phyloP scores from a whole-genome alignment of 2,329 filamentous ascomycete genomes.

The Sordariomycetes sp. region DNA sequence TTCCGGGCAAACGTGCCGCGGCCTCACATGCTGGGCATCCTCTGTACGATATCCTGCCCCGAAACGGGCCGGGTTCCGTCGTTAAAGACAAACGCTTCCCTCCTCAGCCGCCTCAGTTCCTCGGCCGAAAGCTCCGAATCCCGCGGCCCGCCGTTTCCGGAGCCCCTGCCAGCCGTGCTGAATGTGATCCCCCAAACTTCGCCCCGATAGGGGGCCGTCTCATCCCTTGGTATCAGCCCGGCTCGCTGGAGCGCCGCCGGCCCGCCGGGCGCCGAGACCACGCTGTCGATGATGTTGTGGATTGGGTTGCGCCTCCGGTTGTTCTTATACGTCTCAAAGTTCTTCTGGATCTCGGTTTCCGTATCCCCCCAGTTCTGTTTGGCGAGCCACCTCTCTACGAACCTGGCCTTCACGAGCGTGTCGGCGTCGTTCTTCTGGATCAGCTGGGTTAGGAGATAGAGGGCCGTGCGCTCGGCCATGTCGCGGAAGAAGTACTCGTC shows the following conservation, averaged over 20 bases:
- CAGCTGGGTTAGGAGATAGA: slow-evolving; percentile 47
- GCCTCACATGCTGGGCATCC: not conserved
- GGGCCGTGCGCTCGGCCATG: slow-evolving; percentile 47
- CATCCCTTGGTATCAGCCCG: slow-evolving; percentile 29
- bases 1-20: not conserved
- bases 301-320: slow-evolving; percentile 30
- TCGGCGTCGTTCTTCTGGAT: slow-evolving; percentile 47
- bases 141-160: slow-evolving; percentile 8
- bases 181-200: slow-evolving; percentile 12
- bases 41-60: slow-evolving; percentile 68
- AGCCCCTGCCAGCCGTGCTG: not conserved
- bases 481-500: slow-evolving; percentile 55
- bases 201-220: slow-evolving; percentile 11
- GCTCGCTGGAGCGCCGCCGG: slow-evolving; percentile 37
- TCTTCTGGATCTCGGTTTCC: slow-evolving; percentile 38
- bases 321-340: slow-evolving; percentile 42
- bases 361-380: slow-evolving; percentile 58
- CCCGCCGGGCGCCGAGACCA: slow-evolving; percentile 39
- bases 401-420: slow-evolving; percentile 48
- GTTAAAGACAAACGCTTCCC: slow-evolving; percentile 85
- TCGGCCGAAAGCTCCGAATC: slow-evolving; percentile 44
- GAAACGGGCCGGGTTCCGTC: slow-evolving; percentile 69
- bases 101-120: slow-evolving; percentile 64
- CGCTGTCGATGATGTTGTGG: slow-evolving; percentile 38
- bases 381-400: slow-evolving; percentile 65